Percentiles rank a stretch among this genome's conserved stretches.
Evolutionary conservation across 1,284 basidiomycete genomes (phyloP).

Genomic region (Tilletia setariae): DNA sequence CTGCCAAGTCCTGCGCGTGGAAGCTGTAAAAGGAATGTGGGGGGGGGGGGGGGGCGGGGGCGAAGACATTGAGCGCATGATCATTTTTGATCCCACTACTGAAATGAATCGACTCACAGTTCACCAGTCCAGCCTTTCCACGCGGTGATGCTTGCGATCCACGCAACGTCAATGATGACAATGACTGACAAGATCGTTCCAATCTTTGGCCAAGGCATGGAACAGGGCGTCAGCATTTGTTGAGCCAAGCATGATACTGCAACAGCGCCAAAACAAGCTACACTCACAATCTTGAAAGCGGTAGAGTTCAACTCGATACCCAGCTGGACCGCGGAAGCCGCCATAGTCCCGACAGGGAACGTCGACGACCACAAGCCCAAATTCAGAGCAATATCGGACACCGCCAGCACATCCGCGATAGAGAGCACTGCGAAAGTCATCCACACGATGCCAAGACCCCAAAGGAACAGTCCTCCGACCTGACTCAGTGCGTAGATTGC

Average conservation of each 20-base stretch:
- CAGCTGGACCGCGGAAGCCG: slow-evolving; percentile 32
- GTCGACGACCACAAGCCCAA: slow-evolving; percentile 44
- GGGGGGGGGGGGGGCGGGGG: too few species aligned
- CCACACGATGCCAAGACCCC: slow-evolving; percentile 58
- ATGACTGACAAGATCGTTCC: slow-evolving; percentile 2
- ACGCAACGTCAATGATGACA: neutral
- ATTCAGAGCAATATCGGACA: slow-evolving; percentile 38
- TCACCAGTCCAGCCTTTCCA: slow-evolving; percentile 10
- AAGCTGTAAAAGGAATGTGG: neutral
- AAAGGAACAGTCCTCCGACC: slow-evolving; percentile 55
- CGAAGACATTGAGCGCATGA: neutral
- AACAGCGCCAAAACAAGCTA: slow-evolving; percentile 12
- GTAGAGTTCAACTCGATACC: slow-evolving; percentile 34
- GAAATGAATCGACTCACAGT: neutral
- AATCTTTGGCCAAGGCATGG: neutral
- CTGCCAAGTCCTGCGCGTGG: slow-evolving; percentile 3
- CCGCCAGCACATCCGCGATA: slow-evolving; percentile 36
- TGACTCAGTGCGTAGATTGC: slow-evolving; percentile 34
- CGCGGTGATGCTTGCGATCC: slow-evolving; percentile 1
- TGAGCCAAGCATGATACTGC: neutral
- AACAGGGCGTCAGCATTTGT: neutral
- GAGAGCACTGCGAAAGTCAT: slow-evolving; percentile 54
- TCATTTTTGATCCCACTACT: neutral
- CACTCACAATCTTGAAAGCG: slow-evolving; percentile 34
- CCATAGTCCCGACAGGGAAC: slow-evolving; percentile 46